A percentile compares a stretch with the other conserved stretches of the same genome.
phyloP scores from a whole-genome alignment of 169 alveolate genomes.

The Plasmodium blacklocki region DNA sequence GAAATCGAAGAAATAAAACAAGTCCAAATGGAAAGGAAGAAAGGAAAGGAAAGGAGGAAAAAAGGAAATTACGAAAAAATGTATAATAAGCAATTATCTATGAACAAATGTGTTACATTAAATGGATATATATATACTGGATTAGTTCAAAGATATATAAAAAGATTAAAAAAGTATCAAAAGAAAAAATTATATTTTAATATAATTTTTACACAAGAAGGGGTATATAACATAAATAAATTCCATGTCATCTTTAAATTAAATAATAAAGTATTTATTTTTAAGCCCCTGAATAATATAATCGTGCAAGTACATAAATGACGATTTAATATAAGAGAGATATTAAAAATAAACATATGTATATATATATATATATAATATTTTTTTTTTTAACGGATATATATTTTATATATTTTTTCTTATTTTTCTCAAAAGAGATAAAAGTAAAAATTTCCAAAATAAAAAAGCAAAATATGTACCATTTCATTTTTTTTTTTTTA shows the following conservation, averaged over 20 bases:
- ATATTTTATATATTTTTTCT: neutral
- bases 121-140: slow-evolving; percentile 46
- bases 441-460: too few species aligned
- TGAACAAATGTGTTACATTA: slow-evolving; percentile 21
- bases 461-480: too few species aligned
- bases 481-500: too few species aligned
- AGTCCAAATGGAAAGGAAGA: neutral
- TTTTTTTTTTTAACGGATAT: neutral
- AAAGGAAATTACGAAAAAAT: neutral
- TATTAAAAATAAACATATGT: slow-evolving; percentile 13
- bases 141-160: slow-evolving; percentile 41
- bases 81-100: neutral
- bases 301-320: slow-evolving; percentile 43
- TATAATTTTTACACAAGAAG: slow-evolving; percentile 45
- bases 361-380: neutral
- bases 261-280: slow-evolving; percentile 24
- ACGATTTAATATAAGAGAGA: neutral
- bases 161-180: slow-evolving; percentile 48
- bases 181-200: slow-evolving; percentile 55
- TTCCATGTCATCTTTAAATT: slow-evolving; percentile 31
- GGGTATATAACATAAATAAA: slow-evolving; percentile 64
- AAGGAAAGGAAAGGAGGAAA: neutral
- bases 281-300: slow-evolving; percentile 42
- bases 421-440: neutral
- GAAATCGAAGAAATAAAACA: too few species aligned